Evolutionary conservation across 371 early-diverging fungal genomes (phyloP).

Genomic region (Mortierella sp.): DNA sequence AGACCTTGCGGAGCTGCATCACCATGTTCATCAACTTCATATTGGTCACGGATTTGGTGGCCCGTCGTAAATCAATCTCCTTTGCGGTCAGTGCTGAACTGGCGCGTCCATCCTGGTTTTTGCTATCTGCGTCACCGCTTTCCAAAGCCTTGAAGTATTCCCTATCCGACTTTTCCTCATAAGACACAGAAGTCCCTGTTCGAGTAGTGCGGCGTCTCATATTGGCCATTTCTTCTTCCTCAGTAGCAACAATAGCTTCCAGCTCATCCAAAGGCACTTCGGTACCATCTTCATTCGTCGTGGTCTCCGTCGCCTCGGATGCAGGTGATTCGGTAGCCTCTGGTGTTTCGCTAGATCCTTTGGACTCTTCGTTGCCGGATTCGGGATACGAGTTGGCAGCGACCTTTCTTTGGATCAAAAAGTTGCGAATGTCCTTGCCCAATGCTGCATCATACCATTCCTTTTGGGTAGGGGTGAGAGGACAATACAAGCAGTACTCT

Average conservation of each 20-base stretch:
- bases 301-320: neutral
- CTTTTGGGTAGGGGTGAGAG: conserved; percentile 84
- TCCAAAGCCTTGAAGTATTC: conserved; percentile 31
- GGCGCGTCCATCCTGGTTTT: conserved; percentile 9
- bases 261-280: conserved; percentile 5
- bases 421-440: conserved; percentile 76
- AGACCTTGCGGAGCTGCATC: conserved; percentile 96
- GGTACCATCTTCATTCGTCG: neutral
- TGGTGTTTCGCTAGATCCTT: neutral
- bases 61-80: conserved; percentile 46
- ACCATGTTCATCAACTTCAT: conserved; percentile 80
- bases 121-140: neutral
- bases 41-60: conserved; percentile 61
- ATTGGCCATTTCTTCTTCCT: conserved; percentile 11
- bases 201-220: conserved; percentile 17
- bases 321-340: conserved; percentile 6
- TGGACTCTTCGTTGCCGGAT: conserved; percentile 2
- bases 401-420: conserved; percentile 68
- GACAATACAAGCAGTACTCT: conserved; percentile 89
- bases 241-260: conserved; percentile 24
- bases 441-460: conserved; percentile 86
- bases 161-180: conserved; percentile 26
- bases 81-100: conserved; percentile 15
- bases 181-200: conserved; percentile 13
- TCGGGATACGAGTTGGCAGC: conserved; percentile 2